phyloP scores from a whole-genome alignment of 805 yeast genomes.

The Isabelozyma rhagii region DNA sequence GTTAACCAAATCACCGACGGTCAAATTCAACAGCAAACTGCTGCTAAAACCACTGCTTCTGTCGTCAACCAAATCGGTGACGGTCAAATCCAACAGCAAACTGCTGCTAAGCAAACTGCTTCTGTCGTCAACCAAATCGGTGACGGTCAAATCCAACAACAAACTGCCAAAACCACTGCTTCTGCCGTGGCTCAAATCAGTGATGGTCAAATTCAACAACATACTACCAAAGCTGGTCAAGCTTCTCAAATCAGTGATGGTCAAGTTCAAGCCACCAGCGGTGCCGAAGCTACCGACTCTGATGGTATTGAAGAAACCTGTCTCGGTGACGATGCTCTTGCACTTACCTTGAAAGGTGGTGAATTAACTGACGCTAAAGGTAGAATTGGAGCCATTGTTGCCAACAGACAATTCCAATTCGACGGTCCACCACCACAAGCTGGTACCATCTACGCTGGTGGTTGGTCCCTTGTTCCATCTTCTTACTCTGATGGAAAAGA shows the following conservation, averaged over 20 bases:
- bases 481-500: slow-evolving; percentile 11
- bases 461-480: slow-evolving; percentile 49
- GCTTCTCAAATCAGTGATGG: slow-evolving; percentile 31
- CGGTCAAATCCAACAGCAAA: slow-evolving; percentile 30
- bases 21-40: slow-evolving; percentile 27
- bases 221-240: slow-evolving; percentile 10
- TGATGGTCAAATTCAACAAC: slow-evolving; percentile 32
- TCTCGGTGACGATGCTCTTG: slow-evolving; percentile 46
- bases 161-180: slow-evolving; percentile 24
- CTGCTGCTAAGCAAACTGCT: slow-evolving; percentile 14
- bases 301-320: slow-evolving; percentile 36
- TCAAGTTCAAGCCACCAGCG: slow-evolving; percentile 33
- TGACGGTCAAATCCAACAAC: slow-evolving; percentile 32
- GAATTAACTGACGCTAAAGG: slow-evolving; percentile 57
- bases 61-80: slow-evolving; percentile 28
- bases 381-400: slow-evolving; percentile 75
- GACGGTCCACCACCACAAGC: slow-evolving; percentile 82
- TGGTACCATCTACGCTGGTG: slow-evolving; percentile 62
- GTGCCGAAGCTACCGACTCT: slow-evolving; percentile 21
- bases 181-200: slow-evolving; percentile 42
- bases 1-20: slow-evolving; percentile 31
- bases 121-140: slow-evolving; percentile 28
- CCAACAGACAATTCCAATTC: slow-evolving; percentile 76
- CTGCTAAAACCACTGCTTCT: slow-evolving; percentile 14
- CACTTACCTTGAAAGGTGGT: slow-evolving; percentile 50